phyloP scores from a whole-genome alignment of 768 basidiomycete species.

The Podaxis sp. region DNA sequence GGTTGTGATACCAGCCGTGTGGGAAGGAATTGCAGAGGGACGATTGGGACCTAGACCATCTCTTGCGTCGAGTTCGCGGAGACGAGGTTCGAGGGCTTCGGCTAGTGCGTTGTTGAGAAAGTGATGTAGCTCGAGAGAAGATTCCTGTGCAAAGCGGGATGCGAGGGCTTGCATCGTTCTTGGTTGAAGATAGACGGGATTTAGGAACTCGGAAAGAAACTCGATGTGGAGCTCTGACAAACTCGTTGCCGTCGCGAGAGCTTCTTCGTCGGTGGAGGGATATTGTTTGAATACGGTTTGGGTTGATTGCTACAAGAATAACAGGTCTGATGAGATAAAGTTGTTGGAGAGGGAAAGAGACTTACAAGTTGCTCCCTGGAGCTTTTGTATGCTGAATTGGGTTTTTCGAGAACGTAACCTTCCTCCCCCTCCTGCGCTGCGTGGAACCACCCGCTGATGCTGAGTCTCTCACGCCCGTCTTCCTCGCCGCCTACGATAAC shows the following conservation, averaged over 20 bases:
- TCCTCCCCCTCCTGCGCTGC: conserved; percentile 88
- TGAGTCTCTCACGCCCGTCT: conserved; percentile 71
- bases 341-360: conserved; percentile 18
- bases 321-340: conserved; percentile 12
- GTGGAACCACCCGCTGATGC: conserved; percentile 98
- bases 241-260: conserved; percentile 40
- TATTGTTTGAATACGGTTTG: conserved; percentile 57
- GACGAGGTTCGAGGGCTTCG: conserved; percentile 54
- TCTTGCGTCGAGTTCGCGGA: conserved; percentile 56
- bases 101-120: conserved; percentile 77
- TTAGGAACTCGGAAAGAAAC: conserved; percentile 82
- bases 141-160: conserved; percentile 78
- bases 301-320: conserved; percentile 46
- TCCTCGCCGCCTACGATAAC: conserved; percentile 79
- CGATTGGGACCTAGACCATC: conserved; percentile 63
- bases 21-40: conserved; percentile 53
- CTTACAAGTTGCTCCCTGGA: conserved; percentile 92
- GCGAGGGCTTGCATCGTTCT: conserved; percentile 79
- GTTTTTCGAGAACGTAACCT: conserved; percentile 60
- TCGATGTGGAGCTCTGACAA: conserved; percentile 54
- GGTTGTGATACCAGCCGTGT: conserved; percentile 46
- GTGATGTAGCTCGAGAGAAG: conserved; percentile 82
- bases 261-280: conserved; percentile 40
- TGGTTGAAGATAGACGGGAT: conserved; percentile 84
- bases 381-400: conserved; percentile 52